A percentile compares a stretch with the other conserved stretches of the same genome.
Conservation (phyloP, 1,284 basidiomycete species). For the Rhodotorula sp. region DNA sequence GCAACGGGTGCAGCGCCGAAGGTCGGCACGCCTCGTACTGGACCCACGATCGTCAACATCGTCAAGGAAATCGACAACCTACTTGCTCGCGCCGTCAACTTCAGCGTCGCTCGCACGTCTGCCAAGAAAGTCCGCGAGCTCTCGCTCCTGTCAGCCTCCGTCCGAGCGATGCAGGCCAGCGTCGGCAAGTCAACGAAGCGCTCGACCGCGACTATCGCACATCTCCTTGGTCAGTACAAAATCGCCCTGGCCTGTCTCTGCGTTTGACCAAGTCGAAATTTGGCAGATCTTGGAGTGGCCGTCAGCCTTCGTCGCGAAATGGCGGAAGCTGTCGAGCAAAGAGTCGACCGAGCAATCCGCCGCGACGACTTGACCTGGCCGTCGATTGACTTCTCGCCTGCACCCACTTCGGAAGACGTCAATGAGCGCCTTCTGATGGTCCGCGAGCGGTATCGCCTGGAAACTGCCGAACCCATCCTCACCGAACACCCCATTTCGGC, state of each 20-base stretch:
- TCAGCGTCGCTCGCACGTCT: constrained; percentile 26
- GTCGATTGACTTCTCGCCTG: background rate
- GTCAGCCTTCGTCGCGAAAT: constrained; percentile 75
- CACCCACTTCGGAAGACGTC: too few relatives aligned
- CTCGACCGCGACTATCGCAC: constrained; percentile 58
- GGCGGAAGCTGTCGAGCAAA: constrained; percentile 50
- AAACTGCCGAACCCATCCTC: constrained; percentile 52
- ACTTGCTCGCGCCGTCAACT: constrained; percentile 23
- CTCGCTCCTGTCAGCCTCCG: constrained; percentile 54
- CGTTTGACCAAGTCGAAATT: too few relatives aligned
- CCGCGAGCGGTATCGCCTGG: constrained; percentile 58
- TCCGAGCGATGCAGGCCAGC: constrained; percentile 73
- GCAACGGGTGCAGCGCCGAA: constrained; percentile 7
- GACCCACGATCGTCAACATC: constrained; percentile 24
- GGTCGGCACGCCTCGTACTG: constrained; percentile 28
- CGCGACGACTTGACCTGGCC: constrained; percentile 43
- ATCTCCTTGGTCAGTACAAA: constrained; percentile 64
- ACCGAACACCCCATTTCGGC: constrained; percentile 44
- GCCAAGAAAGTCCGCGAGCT: constrained; percentile 35
- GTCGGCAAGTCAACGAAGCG: constrained; percentile 60
- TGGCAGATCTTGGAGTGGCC: constrained; percentile 65
- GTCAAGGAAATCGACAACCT: constrained; percentile 36
- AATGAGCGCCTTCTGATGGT: constrained; percentile 44
- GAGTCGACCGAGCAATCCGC: constrained; percentile 56
- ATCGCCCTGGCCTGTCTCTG: constrained; percentile 10